A percentile compares a stretch with the other conserved stretches of the same genome.
Conservation (phyloP, 1,284 basidiomycete species). For the Rhodotorula sp. region DNA sequence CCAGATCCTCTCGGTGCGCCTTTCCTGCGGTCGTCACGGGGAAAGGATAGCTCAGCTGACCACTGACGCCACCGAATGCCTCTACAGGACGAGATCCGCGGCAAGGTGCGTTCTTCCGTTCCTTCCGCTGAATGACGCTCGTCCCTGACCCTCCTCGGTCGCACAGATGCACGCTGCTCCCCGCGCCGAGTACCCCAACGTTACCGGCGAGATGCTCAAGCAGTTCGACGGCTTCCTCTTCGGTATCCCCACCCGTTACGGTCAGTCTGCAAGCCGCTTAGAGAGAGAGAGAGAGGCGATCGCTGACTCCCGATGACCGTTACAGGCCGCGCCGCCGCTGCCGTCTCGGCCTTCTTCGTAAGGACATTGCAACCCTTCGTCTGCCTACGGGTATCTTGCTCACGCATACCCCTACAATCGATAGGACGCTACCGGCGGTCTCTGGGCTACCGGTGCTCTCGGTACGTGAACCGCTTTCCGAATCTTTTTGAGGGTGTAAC, state of each 20-base stretch:
- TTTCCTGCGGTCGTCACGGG: constrained; percentile 49
- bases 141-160: not conserved
- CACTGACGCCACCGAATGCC: not conserved
- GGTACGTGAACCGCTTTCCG: not conserved
- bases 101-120: constrained; percentile 47
- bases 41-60: not conserved
- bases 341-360: constrained; percentile 54
- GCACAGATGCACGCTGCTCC: constrained; percentile 66
- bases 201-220: constrained; percentile 63
- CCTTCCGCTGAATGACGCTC: not conserved
- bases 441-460: constrained; percentile 63
- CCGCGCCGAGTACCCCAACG: constrained; percentile 64
- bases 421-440: constrained; percentile 59
- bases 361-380: not conserved
- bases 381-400: too few relatives aligned
- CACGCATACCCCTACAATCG: too few relatives aligned
- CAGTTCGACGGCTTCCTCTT: constrained; percentile 24
- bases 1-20: constrained; percentile 53
- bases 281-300: too few relatives aligned
- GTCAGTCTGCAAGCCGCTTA: not conserved
- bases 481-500: not conserved
- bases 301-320: constrained; percentile 27
- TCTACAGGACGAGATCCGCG: constrained; percentile 64
- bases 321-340: constrained; percentile 56
- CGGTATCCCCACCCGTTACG: constrained; percentile 8